Conservation (phyloP, 2,329 filamentous ascomycete species). For the Pseudogymnoascus sp. region DNA sequence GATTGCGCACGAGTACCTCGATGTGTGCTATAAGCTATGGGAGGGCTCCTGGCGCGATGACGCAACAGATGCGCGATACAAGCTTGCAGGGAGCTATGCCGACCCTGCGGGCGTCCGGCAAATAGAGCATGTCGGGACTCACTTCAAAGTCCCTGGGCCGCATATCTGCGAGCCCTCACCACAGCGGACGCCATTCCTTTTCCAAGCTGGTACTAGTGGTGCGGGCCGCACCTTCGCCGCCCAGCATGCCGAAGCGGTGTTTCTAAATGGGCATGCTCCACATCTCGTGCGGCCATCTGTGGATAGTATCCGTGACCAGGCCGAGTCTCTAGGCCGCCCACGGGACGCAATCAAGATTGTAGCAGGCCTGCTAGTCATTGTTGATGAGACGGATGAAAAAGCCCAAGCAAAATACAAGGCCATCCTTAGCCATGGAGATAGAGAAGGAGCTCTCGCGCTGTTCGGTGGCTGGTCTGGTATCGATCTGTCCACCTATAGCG, state of each 20-base stretch:
- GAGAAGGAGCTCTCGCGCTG: constrained; percentile 61
- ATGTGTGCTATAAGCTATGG: constrained; percentile 59
- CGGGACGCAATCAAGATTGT: constrained; percentile 60
- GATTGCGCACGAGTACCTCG: constrained; percentile 58
- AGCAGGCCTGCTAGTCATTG: constrained; percentile 58
- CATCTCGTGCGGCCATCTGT: constrained; percentile 53
- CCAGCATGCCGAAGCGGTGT: constrained; percentile 64
- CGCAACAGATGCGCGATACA: constrained; percentile 52
- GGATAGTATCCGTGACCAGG: constrained; percentile 53
- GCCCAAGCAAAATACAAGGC: constrained; percentile 58
- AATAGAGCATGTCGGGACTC: constrained; percentile 59
- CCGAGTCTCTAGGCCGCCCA: constrained; percentile 48
- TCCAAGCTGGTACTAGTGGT: constrained; percentile 62
- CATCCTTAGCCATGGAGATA: constrained; percentile 53
- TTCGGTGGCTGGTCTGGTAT: constrained; percentile 49
- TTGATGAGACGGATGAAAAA: constrained; percentile 60
- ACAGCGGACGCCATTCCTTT: constrained; percentile 60
- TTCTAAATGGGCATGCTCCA: constrained; percentile 58
- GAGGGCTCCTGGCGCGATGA: constrained; percentile 63
- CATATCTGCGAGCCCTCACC: constrained; percentile 58
- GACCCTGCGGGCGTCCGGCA: constrained; percentile 49
- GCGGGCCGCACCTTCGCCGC: constrained; percentile 61
- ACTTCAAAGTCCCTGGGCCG: constrained; percentile 55
- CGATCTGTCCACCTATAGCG: constrained; percentile 37
- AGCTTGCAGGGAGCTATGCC: constrained; percentile 46